A percentile compares a stretch with the other conserved stretches of the same genome.
phyloP scores from a whole-genome alignment of 169 alveolate species.

The Plasmodium chabaudi region DNA sequence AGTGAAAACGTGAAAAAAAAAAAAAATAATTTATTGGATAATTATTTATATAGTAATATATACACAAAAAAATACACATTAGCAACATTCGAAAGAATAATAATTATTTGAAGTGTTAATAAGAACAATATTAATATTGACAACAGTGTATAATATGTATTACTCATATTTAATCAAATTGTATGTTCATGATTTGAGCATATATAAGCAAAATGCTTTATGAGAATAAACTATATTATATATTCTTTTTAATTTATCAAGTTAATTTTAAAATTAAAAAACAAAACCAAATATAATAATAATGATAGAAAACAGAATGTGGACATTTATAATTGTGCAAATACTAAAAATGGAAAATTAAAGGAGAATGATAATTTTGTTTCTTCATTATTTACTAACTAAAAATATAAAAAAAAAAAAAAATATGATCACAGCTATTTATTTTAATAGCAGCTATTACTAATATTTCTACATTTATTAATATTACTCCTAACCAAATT shows the following conservation, averaged over 20 bases:
- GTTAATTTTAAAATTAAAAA: conserved; percentile 6
- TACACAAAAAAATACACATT: neutral
- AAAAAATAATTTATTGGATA: neutral
- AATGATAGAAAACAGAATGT: neutral
- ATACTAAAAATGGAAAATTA: neutral
- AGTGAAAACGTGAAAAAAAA: neutral
- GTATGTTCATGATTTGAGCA: conserved; percentile 38
- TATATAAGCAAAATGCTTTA: conserved; percentile 23
- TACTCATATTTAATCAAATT: neutral
- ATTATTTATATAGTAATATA: neutral
- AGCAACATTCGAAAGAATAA: neutral
- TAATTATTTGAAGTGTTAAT: no score
- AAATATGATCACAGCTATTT: neutral
- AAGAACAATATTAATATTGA: no score
- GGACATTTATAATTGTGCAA: neutral
- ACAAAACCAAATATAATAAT: neutral
- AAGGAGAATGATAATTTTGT: neutral
- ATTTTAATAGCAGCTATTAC: no score
- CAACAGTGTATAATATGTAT: no score
- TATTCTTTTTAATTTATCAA: conserved; percentile 10
- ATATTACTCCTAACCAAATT: no score
- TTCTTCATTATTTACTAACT: neutral
- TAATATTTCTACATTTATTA: no score
- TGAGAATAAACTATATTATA: conserved; percentile 24
- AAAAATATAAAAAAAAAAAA: neutral